These are phyloP conservation scores for Euptelea pleiosperma DNA, from an alignment of 164 flowering plant species.

Conservation along the genomic window DNA sequence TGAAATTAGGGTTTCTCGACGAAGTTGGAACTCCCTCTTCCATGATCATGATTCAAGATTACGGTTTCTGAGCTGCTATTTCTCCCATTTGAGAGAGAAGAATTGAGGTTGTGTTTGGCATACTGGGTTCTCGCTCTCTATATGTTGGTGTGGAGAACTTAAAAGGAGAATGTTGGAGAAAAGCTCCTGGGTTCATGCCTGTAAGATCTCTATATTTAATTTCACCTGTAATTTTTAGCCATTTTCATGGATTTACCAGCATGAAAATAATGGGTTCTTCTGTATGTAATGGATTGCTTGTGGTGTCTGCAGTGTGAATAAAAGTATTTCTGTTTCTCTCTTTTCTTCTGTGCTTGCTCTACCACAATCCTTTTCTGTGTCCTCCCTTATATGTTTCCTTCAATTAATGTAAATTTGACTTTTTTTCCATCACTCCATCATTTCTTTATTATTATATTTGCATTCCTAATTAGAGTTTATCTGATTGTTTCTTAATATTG, in stretches of 20 bases:
- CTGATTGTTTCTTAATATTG: neutral
- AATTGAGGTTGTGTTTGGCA: no score
- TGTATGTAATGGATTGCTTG: slow-evolving; percentile 27
- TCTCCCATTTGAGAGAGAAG: no score
- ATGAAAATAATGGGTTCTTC: slow-evolving; percentile 17
- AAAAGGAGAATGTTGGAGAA: slow-evolving; percentile 9
- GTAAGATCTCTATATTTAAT: slow-evolving; percentile 14
- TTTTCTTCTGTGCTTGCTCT: neutral
- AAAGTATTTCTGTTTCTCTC: slow-evolving; percentile 7
- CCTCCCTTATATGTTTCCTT: neutral
- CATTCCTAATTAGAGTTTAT: neutral
- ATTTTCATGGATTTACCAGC: slow-evolving; percentile 20
- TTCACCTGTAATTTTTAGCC: slow-evolving; percentile 10
- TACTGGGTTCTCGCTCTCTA: slow-evolving; percentile 1
- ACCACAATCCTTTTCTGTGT: neutral
- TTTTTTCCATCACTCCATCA: neutral
- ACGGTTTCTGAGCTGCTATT: no score
- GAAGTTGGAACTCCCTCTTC: no score
- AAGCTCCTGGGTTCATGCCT: slow-evolving; percentile 11
- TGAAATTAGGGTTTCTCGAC: no score
- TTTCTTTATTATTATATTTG: neutral
- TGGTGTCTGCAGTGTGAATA: slow-evolving; percentile 21
- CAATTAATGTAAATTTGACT: slow-evolving; percentile 12
- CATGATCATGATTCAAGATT: no score
- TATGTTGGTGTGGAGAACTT: slow-evolving; percentile 17